Evolutionary conservation across 2,329 filamentous ascomycete genomes (phyloP).

Genomic region (Alternaria viburni): DNA sequence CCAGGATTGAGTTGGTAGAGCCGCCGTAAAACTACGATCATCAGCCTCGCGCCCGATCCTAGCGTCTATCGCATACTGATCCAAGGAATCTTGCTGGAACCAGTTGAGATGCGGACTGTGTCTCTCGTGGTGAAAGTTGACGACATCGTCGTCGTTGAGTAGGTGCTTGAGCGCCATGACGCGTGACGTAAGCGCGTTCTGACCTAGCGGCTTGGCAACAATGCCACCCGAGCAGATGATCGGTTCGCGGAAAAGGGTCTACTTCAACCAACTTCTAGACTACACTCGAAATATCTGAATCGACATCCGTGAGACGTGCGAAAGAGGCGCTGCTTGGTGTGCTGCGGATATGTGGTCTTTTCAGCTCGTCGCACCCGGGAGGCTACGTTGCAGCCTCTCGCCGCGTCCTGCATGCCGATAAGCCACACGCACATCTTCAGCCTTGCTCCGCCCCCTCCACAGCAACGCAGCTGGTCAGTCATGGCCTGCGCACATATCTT

Average conservation of each 20-base stretch:
- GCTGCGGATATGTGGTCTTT: not conserved
- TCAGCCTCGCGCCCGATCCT: not conserved
- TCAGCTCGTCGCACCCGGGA: not conserved
- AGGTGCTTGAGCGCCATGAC: not conserved
- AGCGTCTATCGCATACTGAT: conserved; percentile 20
- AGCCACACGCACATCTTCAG: conserved; percentile 3
- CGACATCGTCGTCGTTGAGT: not conserved
- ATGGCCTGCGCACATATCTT: too few relatives aligned
- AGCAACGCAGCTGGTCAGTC: too few relatives aligned
- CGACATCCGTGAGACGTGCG: too few relatives aligned
- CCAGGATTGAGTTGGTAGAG: conserved; percentile 22
- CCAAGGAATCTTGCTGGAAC: conserved; percentile 8
- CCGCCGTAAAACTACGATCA: conserved; percentile 9
- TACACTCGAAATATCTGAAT: too few relatives aligned
- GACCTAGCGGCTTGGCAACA: not conserved
- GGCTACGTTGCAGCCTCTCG: not conserved
- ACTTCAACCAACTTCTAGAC: too few relatives aligned
- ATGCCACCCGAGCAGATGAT: too few relatives aligned
- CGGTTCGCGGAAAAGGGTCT: too few relatives aligned
- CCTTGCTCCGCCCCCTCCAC: conserved; percentile 41
- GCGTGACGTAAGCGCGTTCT: not conserved
- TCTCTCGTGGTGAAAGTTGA: not conserved
- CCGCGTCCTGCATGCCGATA: not conserved
- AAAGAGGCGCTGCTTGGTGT: not conserved
- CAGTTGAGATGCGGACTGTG: not conserved